phyloP scores from a whole-genome alignment of 164 flowering plant species.

The Nymphaea thermarum region DNA sequence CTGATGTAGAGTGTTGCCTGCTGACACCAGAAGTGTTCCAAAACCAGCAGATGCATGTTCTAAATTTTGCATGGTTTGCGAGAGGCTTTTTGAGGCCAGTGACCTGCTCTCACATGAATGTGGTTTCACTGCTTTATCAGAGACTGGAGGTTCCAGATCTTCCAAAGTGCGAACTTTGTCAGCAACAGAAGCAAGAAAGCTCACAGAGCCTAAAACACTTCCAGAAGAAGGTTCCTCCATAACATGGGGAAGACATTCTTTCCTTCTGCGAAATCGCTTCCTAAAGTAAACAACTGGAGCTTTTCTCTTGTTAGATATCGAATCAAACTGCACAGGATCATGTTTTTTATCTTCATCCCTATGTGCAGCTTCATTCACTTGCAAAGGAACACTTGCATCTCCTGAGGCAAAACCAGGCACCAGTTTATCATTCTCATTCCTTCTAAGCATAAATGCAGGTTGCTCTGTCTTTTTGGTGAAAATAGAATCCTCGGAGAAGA shows the following conservation, averaged over 20 bases:
- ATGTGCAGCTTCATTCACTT: background rate
- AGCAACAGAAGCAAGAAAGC: conserved; percentile 13
- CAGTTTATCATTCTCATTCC: background rate
- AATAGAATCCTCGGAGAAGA: conserved; percentile 17
- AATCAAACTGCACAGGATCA: background rate
- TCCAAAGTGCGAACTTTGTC: conserved; percentile 7
- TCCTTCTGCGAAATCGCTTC: conserved; percentile 39
- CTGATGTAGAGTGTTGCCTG: background rate
- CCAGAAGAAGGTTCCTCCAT: conserved; percentile 11
- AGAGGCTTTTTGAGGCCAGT: background rate
- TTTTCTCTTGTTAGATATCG: conserved; percentile 16
- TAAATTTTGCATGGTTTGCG: background rate
- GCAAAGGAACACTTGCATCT: background rate
- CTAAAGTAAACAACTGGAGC: conserved; percentile 62
- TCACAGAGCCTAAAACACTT: conserved; percentile 12
- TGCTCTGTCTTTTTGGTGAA: background rate
- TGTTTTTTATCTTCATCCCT: background rate
- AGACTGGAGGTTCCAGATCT: conserved; percentile 5
- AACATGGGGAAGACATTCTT: conserved; percentile 5
- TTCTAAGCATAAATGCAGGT: background rate
- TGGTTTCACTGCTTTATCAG: background rate
- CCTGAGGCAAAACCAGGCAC: background rate
- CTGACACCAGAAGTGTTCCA: background rate
- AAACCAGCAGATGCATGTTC: background rate
- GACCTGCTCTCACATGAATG: background rate